Evolutionary conservation across 306 rosid species (phyloP).

Genomic region (Dalbergia oliveri): DNA sequence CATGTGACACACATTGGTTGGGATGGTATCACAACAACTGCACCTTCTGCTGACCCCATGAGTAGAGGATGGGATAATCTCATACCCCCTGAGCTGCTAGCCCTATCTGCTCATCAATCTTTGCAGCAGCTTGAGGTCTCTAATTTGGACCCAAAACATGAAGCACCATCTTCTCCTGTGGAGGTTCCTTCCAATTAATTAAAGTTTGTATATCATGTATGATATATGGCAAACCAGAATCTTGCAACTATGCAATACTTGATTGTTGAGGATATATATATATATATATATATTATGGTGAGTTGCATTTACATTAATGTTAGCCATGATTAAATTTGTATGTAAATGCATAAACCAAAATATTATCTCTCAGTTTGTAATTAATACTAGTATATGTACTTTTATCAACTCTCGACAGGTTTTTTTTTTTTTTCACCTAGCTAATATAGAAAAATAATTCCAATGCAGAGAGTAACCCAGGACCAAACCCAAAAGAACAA

Average conservation of each 20-base stretch:
- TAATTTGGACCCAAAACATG: constrained; percentile 34
- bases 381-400: constrained; percentile 2
- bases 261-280: constrained; percentile 13
- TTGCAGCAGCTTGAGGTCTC: constrained; percentile 49
- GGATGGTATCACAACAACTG: constrained; percentile 58
- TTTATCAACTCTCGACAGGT: not conserved
- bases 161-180: constrained; percentile 11
- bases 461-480: too few species aligned
- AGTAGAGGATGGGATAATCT: constrained; percentile 65
- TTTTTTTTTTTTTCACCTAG: too few species aligned
- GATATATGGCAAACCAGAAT: constrained; percentile 21
- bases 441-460: too few species aligned
- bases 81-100: constrained; percentile 56
- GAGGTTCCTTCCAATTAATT: not conserved
- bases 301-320: constrained; percentile 18
- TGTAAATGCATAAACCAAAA: constrained; percentile 43
- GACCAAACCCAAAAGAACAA: too few species aligned
- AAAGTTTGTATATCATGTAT: not conserved
- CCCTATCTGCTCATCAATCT: constrained; percentile 56
- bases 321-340: constrained; percentile 35
- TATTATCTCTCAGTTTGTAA: constrained; percentile 26
- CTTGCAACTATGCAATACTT: not conserved
- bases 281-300: constrained; percentile 20
- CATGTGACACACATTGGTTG: constrained; percentile 97
- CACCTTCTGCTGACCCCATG: constrained; percentile 45